phyloP scores from a whole-genome alignment of 257 asterid genomes.

The Solanum raphanifolium region DNA sequence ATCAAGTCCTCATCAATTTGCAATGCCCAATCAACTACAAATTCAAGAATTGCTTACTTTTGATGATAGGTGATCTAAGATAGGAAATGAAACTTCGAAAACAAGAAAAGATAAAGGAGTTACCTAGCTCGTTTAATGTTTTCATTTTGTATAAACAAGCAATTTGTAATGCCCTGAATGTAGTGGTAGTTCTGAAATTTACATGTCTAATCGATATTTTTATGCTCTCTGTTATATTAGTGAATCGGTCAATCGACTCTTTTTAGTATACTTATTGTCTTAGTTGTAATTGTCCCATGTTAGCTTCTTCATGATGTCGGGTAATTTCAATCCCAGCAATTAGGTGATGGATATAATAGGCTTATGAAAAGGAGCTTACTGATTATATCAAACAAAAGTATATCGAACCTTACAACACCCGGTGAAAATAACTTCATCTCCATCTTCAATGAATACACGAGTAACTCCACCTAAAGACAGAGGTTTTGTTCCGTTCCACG shows the following conservation, averaged over 20 bases:
- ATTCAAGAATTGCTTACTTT: neutral
- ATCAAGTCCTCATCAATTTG: neutral
- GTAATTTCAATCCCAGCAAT: neutral
- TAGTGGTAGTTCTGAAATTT: neutral
- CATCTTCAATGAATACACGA: conserved; percentile 76
- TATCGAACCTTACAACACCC: conserved; percentile 75
- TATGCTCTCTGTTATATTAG: neutral
- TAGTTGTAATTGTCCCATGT: neutral
- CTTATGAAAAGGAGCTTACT: too few species aligned
- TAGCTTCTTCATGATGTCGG: neutral
- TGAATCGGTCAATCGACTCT: neutral
- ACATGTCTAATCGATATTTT: neutral
- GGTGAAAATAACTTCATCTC: conserved; percentile 70
- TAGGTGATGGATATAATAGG: neutral
- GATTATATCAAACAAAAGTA: neutral
- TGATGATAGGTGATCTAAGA: neutral
- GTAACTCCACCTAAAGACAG: conserved; percentile 48
- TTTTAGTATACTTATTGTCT: neutral
- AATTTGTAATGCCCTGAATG: neutral
- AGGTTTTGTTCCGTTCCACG: conserved; percentile 80
- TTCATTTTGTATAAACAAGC: neutral
- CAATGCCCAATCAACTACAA: neutral
- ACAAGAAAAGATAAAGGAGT: neutral
- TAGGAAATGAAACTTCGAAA: neutral
- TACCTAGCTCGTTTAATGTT: neutral